These are phyloP conservation scores for Populus simonii DNA, from an alignment of 345 rosid species.

Conservation along the genomic window DNA sequence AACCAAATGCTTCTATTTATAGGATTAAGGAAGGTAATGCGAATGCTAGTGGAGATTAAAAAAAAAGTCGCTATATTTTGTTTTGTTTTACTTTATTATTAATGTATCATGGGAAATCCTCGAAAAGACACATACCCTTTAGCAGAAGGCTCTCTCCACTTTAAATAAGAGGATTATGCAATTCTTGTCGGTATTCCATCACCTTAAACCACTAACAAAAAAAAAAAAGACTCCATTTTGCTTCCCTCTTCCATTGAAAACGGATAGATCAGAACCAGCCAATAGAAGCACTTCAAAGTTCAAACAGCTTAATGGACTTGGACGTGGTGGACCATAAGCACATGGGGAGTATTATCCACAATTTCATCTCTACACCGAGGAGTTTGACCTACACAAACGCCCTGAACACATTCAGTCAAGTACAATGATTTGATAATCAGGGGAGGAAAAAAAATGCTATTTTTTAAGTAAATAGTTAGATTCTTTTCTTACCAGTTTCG, in stretches of 20 bases:
- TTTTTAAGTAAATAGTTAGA: too few species aligned
- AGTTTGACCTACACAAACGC: too few species aligned
- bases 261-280: background rate
- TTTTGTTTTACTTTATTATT: background rate
- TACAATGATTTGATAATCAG: background rate
- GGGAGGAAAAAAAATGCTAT: too few species aligned
- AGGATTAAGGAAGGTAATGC: background rate
- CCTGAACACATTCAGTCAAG: background rate
- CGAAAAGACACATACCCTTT: background rate
- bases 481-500: too few species aligned
- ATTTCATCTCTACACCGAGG: background rate
- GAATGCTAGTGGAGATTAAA: constrained; percentile 8
- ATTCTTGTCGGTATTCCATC: background rate
- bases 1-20: constrained; percentile 16
- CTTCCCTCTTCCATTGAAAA: background rate
- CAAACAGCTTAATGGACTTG: background rate
- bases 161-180: background rate
- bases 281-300: background rate
- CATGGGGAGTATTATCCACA: background rate
- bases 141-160: background rate
- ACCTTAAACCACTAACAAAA: background rate
- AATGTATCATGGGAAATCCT: background rate
- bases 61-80: constrained; percentile 24
- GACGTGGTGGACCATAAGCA: background rate
- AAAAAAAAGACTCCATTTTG: background rate